Evolutionary conservation across 2,329 filamentous ascomycete genomes (phyloP), one percentile per base, ranked within the genome.

Genomic region (Lachnellula willkommii): DNA sequence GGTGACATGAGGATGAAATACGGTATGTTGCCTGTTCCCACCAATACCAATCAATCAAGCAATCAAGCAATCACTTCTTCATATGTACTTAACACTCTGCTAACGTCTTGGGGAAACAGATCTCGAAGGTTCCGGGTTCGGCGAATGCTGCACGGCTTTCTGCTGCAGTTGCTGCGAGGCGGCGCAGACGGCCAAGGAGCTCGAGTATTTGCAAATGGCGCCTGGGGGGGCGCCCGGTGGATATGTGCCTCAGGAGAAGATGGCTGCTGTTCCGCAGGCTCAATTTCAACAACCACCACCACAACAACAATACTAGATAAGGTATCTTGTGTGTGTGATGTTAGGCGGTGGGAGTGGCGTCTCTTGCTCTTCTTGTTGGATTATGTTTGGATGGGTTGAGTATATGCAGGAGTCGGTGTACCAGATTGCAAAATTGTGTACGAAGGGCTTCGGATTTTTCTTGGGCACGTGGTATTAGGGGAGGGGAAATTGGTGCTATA

Each of bases 101-200:
- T 32, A 32, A 32, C 9, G 28, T 32, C 28, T 32, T 12, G 9
- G 7, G 28, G 26, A 12, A 43, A 7, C 22, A 56, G 54, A 57
- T 51, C 50, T 57, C 40, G 39, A 57, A 43, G 50, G 51, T 15
- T 35, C 22, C 15, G 35, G 39, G 20, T 54, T 40, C 36, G 55
- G 55, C 20, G 46, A 40, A 9, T 57, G 55, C 46, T 53, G 37
- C 22, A 39, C 17, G 11, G 14, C 51, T 15, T 53, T 51, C 42
- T 57, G 54, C 12, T 57, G 55, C 35, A 5, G 11, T 9, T 54
- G 51, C 51, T 57, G 55, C 26, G 51, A 53, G 12, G 45, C 47
- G 37, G 54, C 51, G 11, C 55, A 57, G 47, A 53, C 40, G 9
- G 36, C 11, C 2, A 57, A 57, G 42, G 51, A 57, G 40, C 50